Percentiles rank a stretch among this genome's conserved stretches.
Conservation (phyloP, 352 stramenopile genomes). For the Pythium angustatum region DNA sequence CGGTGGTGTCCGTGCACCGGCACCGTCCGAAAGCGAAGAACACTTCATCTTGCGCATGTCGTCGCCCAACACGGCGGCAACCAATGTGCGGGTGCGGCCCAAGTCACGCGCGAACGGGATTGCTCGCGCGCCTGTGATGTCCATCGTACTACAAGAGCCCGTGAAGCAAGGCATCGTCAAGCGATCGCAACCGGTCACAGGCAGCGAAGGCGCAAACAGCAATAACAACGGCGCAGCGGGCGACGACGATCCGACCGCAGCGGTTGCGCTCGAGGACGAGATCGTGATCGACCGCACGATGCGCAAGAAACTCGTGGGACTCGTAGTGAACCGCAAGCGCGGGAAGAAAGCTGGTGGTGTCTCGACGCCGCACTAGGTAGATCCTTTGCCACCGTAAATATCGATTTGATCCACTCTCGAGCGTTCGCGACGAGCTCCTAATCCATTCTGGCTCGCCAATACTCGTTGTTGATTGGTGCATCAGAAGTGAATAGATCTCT, state of each 20-base stretch:
- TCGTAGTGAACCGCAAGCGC: slow-evolving; percentile 81
- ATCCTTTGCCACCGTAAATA: not conserved
- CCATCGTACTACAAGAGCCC: slow-evolving; percentile 26
- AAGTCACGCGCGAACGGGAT: slow-evolving; percentile 47
- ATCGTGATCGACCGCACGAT: slow-evolving; percentile 73
- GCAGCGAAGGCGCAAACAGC: slow-evolving; percentile 10
- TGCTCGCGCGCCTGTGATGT: slow-evolving; percentile 28
- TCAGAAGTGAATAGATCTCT: not conserved
- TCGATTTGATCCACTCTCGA: not conserved
- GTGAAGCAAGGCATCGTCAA: slow-evolving; percentile 23
- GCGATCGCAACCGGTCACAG: slow-evolving; percentile 32
- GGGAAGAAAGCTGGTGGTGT: slow-evolving; percentile 49
- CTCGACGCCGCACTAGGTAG: slow-evolving; percentile 24
- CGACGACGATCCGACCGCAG: slow-evolving; percentile 26
- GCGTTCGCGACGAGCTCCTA: too few relatives aligned
- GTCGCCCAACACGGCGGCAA: slow-evolving; percentile 56
- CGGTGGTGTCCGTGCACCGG: slow-evolving; percentile 45
- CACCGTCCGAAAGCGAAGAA: slow-evolving; percentile 72
- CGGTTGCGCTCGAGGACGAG: slow-evolving; percentile 41
- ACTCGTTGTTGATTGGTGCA: slow-evolving; percentile 16
- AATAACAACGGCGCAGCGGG: slow-evolving; percentile 33
- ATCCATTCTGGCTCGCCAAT: slow-evolving; percentile 15
- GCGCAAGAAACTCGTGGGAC: slow-evolving; percentile 81
- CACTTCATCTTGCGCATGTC: slow-evolving; percentile 86
- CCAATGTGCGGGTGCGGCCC: slow-evolving; percentile 76